These are phyloP conservation scores for Sedum album DNA, from an alignment of 164 flowering plant species.

Conservation along the genomic window DNA sequence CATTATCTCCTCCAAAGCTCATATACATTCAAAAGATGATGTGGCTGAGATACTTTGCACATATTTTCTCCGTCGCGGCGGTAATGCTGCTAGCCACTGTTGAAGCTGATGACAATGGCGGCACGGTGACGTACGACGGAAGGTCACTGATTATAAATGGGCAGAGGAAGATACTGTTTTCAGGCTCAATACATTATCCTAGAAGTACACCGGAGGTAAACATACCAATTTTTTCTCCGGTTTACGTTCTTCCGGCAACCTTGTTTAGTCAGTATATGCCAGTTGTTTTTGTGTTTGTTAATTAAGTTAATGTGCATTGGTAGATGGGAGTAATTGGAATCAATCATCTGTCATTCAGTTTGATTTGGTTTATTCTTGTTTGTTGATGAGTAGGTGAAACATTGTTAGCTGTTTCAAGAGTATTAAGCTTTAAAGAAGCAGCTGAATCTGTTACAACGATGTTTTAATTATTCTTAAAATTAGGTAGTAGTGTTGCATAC, in stretches of 20 bases:
- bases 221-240: not conserved
- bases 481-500: not conserved
- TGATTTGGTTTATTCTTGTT: not conserved
- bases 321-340: not conserved
- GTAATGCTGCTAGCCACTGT: not conserved
- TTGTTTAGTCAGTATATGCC: not conserved
- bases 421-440: not conserved
- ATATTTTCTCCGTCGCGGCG: not conserved
- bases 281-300: not conserved
- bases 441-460: not conserved
- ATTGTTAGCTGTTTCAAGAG: not conserved
- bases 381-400: not conserved
- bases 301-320: not conserved
- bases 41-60: not conserved
- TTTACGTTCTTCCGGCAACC: not conserved
- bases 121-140: conserved; percentile 26
- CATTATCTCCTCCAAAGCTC: not conserved
- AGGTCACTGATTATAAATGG: conserved; percentile 30
- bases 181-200: conserved; percentile 18
- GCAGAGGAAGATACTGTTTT: conserved; percentile 21
- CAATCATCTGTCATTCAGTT: not conserved
- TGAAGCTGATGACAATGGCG: conserved; percentile 1
- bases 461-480: too few relatives aligned
- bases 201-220: conserved; percentile 37
- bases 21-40: not conserved